Evolutionary conservation across 2,329 filamentous ascomycete genomes (phyloP).

Genomic region (Sarocladium strictum): DNA sequence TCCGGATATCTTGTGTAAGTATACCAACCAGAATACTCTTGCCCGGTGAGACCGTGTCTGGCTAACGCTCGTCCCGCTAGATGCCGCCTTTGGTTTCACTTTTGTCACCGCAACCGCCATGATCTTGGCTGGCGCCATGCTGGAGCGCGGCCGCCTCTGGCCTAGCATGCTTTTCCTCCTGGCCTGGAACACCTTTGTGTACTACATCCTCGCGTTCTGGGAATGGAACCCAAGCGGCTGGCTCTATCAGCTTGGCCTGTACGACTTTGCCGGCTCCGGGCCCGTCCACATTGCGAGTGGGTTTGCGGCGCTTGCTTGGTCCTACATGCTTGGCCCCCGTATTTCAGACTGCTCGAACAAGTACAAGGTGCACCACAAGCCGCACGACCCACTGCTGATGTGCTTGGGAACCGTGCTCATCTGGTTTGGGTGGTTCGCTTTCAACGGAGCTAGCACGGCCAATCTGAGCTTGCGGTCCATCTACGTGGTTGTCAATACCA

Average conservation of each 20-base stretch:
- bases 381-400: conserved; percentile 58
- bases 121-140: conserved; percentile 32
- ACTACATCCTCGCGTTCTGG: conserved; percentile 57
- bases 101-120: conserved; percentile 33
- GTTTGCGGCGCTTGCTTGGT: conserved; percentile 58
- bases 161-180: conserved; percentile 57
- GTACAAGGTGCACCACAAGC: conserved; percentile 31
- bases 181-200: conserved; percentile 59
- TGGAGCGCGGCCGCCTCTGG: conserved; percentile 28
- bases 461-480: conserved; percentile 47
- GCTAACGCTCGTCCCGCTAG: conserved; percentile 9
- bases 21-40: too few species aligned
- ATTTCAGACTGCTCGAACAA: conserved; percentile 16
- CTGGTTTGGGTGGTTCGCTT: conserved; percentile 57
- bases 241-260: conserved; percentile 53
- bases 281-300: conserved; percentile 60
- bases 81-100: conserved; percentile 30
- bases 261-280: conserved; percentile 57
- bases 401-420: conserved; percentile 59
- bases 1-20: conserved; percentile 28
- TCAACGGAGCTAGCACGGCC: conserved; percentile 44
- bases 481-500: conserved; percentile 53
- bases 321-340: conserved; percentile 56
- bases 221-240: conserved; percentile 63
- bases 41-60: neutral